Evolutionary conservation across 768 basidiomycete species (phyloP).

Genomic region (Phanerochaete sordida): DNA sequence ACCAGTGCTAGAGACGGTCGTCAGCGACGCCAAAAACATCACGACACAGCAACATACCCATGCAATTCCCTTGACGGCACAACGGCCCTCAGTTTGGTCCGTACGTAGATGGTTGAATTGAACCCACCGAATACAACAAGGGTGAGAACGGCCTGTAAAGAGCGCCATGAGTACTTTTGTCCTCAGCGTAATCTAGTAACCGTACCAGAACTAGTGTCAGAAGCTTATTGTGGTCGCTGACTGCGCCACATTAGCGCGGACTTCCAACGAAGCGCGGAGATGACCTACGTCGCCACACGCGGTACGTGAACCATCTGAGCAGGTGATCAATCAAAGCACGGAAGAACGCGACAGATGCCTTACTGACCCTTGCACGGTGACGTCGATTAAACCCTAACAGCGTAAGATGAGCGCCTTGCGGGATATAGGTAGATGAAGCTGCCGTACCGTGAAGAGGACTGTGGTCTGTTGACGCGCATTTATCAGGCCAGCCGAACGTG

Average conservation of each 20-base stretch:
- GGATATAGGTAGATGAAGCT: not conserved
- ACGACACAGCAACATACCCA: no score
- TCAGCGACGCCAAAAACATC: no score
- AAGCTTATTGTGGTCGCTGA: not conserved
- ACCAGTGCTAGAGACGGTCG: no score
- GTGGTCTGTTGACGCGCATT: no score
- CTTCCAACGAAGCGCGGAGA: not conserved
- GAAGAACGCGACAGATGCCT: not conserved
- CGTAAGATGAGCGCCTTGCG: not conserved
- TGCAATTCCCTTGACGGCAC: not conserved
- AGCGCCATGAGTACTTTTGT: not conserved
- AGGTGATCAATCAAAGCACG: not conserved
- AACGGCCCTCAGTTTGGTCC: no score
- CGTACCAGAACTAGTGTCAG: not conserved
- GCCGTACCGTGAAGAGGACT: not conserved
- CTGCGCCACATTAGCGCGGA: not conserved
- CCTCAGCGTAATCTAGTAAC: not conserved
- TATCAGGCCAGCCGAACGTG: no score
- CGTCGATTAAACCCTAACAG: not conserved
- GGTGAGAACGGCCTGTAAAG: not conserved
- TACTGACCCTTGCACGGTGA: not conserved
- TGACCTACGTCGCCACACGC: not conserved
- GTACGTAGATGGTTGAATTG: no score
- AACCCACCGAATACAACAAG: not conserved
- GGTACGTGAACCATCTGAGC: not conserved